Evolutionary conservation across 495 filamentous ascomycete genomes (phyloP).

Genomic region (Amorphotheca resinae): DNA sequence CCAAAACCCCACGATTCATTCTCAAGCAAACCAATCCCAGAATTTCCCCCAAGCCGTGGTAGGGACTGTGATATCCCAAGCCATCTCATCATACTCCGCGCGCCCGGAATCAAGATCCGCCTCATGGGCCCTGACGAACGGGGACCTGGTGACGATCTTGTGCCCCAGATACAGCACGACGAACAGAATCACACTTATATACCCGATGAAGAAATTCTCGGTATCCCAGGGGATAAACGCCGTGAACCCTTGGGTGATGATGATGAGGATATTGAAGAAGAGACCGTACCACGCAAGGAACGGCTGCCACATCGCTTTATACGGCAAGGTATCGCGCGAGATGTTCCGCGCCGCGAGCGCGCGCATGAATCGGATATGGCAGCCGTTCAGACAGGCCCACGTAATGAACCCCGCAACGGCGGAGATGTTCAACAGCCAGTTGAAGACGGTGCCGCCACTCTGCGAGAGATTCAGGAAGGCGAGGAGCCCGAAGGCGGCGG

Average conservation of each 20-base stretch:
- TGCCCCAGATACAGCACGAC: slow-evolving; percentile 41
- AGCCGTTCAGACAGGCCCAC: slow-evolving; percentile 42
- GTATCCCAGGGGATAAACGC: slow-evolving; percentile 38
- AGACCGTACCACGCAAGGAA: slow-evolving; percentile 48
- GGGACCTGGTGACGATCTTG: slow-evolving; percentile 33
- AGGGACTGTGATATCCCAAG: slow-evolving; percentile 32
- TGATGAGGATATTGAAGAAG: slow-evolving; percentile 40
- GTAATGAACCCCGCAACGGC: slow-evolving; percentile 48
- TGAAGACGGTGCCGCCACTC: slow-evolving; percentile 42
- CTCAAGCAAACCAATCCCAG: slow-evolving; percentile 12
- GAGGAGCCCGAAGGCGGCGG: slow-evolving; percentile 43
- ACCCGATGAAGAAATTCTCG: slow-evolving; percentile 37
- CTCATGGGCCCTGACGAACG: slow-evolving; percentile 31
- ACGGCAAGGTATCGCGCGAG: slow-evolving; percentile 41
- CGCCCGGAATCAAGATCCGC: slow-evolving; percentile 39
- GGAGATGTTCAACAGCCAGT: slow-evolving; percentile 48
- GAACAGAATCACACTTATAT: slow-evolving; percentile 41
- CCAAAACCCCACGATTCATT: too few relatives aligned
- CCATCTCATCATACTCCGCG: slow-evolving; percentile 28
- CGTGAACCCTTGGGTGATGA: slow-evolving; percentile 42
- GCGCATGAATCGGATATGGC: slow-evolving; percentile 45
- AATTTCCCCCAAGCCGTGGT: slow-evolving; percentile 23
- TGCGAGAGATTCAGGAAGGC: slow-evolving; percentile 51
- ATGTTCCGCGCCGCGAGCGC: slow-evolving; percentile 43
- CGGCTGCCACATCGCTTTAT: slow-evolving; percentile 46